Base-by-base conservation (phyloP, 2,329 filamentous ascomycete species). In the Fusarium fujikuroi region DNA sequence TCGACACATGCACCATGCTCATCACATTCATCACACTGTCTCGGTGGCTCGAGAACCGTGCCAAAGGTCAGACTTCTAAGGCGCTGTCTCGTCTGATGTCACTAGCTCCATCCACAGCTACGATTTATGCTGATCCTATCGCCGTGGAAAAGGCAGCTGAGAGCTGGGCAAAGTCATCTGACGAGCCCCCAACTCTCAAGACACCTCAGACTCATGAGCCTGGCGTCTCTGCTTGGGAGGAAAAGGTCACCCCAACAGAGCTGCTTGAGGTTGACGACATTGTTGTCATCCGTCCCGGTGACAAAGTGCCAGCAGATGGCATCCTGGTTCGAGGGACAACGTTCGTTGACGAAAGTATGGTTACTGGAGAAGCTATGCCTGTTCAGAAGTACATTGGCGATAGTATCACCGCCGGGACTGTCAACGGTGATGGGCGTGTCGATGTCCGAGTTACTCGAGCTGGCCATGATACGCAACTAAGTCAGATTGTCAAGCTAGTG, bases 1-100 rank as follows among this genome's bases (percentile, higher is more conserved):
- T 99, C 78, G 96, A 99, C 79, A 99, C 96, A 3, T 98, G 95
- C 82, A 97, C 95, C 28, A 98, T 98, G 96, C 87, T 99, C 58
- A 95, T 99, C 81, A 97, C 95, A 0, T 98, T 99, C 80, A 94
- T 98, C 81, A 95, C 93, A 2, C 84, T 99, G 7, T 94, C 96
- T 7, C 92, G 96, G 39, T 99, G 92, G 84, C 84, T 99, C n/a
- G 96, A 99, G 83, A 99, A 98, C 80, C 87, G 92, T 21, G 96
- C 96, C 60, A 99, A 98, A 84, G 96, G 96, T 1, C 94, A 98
- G 83, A 99, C 96, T 0, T 98, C 95, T 8, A 96, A 94, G 80
- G 96, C 96, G 1, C 88, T 99, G 5, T 98, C 95, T 12, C 90
- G 92, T 30, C 89, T 99, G 36, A 99, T 99, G 96, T 98, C 94